Conservation (phyloP, 2,329 filamentous ascomycete species). For the Tympanopsis confertula region DNA sequence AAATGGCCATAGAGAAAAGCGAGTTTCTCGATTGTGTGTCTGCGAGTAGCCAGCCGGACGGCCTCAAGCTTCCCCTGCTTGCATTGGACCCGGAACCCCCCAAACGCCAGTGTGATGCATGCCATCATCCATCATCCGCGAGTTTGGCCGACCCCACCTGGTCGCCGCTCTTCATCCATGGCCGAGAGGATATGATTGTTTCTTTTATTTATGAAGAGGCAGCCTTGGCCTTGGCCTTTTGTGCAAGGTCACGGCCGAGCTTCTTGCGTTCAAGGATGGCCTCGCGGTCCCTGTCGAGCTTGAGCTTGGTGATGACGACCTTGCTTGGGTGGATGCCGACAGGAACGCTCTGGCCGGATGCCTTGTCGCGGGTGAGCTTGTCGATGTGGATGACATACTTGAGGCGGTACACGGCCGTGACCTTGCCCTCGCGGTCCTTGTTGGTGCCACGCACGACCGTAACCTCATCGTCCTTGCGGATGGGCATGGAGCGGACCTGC, state of each 20-base stretch:
- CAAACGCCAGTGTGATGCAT: conserved; percentile 4
- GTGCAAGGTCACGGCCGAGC: conserved; percentile 63
- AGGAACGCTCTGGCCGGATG: conserved; percentile 87
- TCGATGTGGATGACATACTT: conserved; percentile 98
- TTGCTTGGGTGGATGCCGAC: conserved; percentile 93
- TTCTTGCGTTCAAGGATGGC: conserved; percentile 77
- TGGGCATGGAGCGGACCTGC: conserved; percentile 85
- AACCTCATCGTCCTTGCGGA: conserved; percentile 97
- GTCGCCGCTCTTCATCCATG: too few species aligned
- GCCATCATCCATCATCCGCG: too few species aligned
- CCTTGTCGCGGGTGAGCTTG: conserved; percentile 93
- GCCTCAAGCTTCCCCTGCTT: conserved; percentile 12
- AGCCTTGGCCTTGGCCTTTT: conserved; percentile 60
- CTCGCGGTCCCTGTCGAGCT: conserved; percentile 93
- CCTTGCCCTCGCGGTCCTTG: conserved; percentile 98
- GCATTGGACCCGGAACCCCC: conserved; percentile 6
- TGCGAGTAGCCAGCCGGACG: conserved; percentile 14
- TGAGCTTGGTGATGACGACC: conserved; percentile 96
- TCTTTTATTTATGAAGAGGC: too few species aligned
- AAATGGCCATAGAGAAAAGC: conserved; percentile 63
- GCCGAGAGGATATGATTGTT: too few species aligned
- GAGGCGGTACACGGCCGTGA: conserved; percentile 93
- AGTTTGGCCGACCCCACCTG: too few species aligned
- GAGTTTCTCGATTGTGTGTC: conserved; percentile 27
- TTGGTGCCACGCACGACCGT: conserved; percentile 81